Percentiles rank a stretch among this genome's conserved stretches.
phyloP scores from a whole-genome alignment of 768 basidiomycete species.

The Dictyophora rubrovolvata region DNA sequence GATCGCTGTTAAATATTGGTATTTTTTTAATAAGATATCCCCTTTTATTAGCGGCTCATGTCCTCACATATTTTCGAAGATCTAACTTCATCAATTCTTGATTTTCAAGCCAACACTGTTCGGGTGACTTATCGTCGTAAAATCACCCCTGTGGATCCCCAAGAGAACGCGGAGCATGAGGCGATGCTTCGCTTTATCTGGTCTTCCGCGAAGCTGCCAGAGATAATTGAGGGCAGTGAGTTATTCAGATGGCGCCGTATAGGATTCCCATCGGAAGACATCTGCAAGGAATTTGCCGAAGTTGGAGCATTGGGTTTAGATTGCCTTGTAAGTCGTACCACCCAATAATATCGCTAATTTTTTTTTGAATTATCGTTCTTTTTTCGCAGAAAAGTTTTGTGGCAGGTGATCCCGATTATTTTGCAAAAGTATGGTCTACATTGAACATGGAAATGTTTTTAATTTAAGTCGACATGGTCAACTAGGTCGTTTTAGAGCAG shows the following conservation, averaged over 20 bases:
- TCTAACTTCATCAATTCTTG: conserved; percentile 71
- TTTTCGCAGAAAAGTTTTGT: conserved; percentile 54
- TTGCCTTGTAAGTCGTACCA: conserved; percentile 49
- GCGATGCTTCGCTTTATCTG: conserved; percentile 58
- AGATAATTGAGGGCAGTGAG: conserved; percentile 38
- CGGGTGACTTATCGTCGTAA: conserved; percentile 75
- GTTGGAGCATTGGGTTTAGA: conserved; percentile 77
- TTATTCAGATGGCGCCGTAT: conserved; percentile 64
- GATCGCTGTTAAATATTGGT: background rate
- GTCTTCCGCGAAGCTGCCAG: conserved; percentile 46
- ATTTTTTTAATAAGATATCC: background rate
- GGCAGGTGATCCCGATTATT: conserved; percentile 55
- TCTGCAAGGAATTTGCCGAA: conserved; percentile 65
- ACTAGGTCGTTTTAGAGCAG: conserved; percentile 69
- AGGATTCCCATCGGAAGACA: conserved; percentile 68
- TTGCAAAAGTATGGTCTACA: conserved; percentile 49
- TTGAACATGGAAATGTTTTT: background rate
- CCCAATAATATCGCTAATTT: background rate
- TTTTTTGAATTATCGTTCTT: background rate
- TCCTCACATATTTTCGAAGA: conserved; percentile 73
- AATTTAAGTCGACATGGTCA: background rate
- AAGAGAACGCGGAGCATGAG: conserved; percentile 46
- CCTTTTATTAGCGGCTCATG: conserved; percentile 58
- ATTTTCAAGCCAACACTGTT: conserved; percentile 81
- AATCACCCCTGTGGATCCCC: conserved; percentile 64